Evolutionary conservation across 371 early-diverging fungal genomes (phyloP), one percentile per base, ranked within the genome.

Genomic region (Syncephalastrum contaminatum): DNA sequence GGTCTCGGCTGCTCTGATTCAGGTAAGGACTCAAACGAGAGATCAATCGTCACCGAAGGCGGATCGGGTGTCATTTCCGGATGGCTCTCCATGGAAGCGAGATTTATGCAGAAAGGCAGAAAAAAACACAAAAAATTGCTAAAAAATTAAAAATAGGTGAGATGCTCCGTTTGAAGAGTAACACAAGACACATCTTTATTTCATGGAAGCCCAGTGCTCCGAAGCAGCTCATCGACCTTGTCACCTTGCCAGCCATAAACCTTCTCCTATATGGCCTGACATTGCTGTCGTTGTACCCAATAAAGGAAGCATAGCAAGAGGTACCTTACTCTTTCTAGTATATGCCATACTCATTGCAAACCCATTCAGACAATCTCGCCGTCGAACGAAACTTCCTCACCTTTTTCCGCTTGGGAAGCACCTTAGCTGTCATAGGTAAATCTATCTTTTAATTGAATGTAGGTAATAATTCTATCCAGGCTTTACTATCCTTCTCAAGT

Each of bases 371-470:
- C 36, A 30, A 27, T 53, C 53, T 74, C 14, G 72, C 75, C 4
- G 70, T 70, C 42, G 78, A 77, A 46, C 60, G 78, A n/a, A 77
- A 74, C 53, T 77, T 65, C 63, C 43, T 77, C 10, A 72, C 69
- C 19, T 68, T 70, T 63, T 63, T 74, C 48, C 63, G 72, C 30
- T 43, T 74, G 2, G 63, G 75, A 2, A 66, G 70, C 48, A 77
- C 75, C 15, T 50, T 77, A 4, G 52, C 69, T 39, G 63, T 77
- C 8, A 51, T 77, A 15, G 78, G 78, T 74, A 67, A 58, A 42
- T 43, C 22, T 53, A 21, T 43, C 7, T 18, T 19, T 20, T 3
- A 7, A 43, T 21, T 51, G 6, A 44, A 30, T 27, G 18, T 12
- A n/a, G n/a, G n/a, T n/a, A n/a, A n/a, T n/a, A n/a, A n/a, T n/a